Percentiles rank a stretch among this genome's conserved stretches.
Conservation (phyloP, 306 rosid species). For the Ormosia semicastrata region DNA sequence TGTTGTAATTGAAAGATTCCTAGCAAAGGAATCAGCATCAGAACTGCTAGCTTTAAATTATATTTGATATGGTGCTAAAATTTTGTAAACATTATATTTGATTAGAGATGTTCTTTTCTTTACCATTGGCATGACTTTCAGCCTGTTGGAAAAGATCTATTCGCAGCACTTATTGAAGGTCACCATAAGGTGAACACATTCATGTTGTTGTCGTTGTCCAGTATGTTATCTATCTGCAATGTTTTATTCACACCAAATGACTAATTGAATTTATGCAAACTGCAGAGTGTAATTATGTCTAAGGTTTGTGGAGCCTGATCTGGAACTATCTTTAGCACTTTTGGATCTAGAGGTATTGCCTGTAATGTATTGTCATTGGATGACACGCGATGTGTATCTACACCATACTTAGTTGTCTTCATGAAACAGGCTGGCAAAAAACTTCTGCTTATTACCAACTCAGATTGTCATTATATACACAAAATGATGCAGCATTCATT, state of each 20-base stretch:
- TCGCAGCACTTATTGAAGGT: slow-evolving; percentile 96
- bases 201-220: background rate
- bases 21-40: too few relatives aligned
- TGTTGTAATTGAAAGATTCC: too few relatives aligned
- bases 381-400: background rate
- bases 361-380: slow-evolving; percentile 3
- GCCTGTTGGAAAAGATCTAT: slow-evolving; percentile 97
- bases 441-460: slow-evolving; percentile 92
- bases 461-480: slow-evolving; percentile 85
- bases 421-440: slow-evolving; percentile 85
- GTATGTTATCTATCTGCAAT: background rate
- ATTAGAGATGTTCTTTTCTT: slow-evolving; percentile 24
- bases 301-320: slow-evolving; percentile 94
- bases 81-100: background rate
- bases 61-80: background rate
- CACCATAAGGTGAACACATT: slow-evolving; percentile 72
- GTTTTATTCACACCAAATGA: slow-evolving; percentile 27
- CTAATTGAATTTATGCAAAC: slow-evolving; percentile 37
- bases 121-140: slow-evolving; percentile 52
- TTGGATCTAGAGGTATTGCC: slow-evolving; percentile 85
- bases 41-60: too few relatives aligned
- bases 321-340: slow-evolving; percentile 78
- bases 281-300: slow-evolving; percentile 85
- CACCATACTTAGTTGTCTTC: slow-evolving; percentile 30
- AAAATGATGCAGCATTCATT: slow-evolving; percentile 97